These are phyloP conservation scores for Erysimum cheiranthoides DNA, from an alignment of 345 rosid genomes.

Conservation along the genomic window DNA sequence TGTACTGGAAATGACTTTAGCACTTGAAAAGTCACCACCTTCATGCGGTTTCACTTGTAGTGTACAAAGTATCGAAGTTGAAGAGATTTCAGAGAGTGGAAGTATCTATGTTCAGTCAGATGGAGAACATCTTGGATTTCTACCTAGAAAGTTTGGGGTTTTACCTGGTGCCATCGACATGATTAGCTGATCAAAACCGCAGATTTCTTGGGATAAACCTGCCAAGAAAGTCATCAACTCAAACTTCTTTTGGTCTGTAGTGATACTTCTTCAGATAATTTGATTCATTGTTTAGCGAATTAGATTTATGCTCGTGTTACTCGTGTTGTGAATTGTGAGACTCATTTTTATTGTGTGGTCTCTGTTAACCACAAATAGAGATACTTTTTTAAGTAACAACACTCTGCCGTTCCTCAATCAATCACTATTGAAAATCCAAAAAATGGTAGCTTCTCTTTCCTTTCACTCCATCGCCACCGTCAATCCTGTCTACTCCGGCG, in stretches of 20 bases:
- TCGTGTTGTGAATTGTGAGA: background rate
- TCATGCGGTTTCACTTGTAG: slow-evolving; percentile 49
- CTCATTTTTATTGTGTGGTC: slow-evolving; percentile 37
- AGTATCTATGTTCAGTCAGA: slow-evolving; percentile 86
- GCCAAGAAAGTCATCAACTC: slow-evolving; percentile 1
- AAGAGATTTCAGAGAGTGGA: slow-evolving; percentile 63
- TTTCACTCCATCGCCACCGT: slow-evolving; percentile 44
- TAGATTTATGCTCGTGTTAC: slow-evolving; percentile 26
- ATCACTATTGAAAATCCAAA: slow-evolving; percentile 8
- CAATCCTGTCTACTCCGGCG: slow-evolving; percentile 36
- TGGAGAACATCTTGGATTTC: slow-evolving; percentile 89
- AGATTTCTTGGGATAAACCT: background rate
- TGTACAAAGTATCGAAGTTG: slow-evolving; percentile 73
- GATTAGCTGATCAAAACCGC: slow-evolving; percentile 56
- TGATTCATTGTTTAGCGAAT: slow-evolving; percentile 34
- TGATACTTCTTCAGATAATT: slow-evolving; percentile 22
- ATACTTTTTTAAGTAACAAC: background rate
- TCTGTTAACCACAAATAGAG: slow-evolving; percentile 1
- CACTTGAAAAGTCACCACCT: background rate
- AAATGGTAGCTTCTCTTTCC: slow-evolving; percentile 57
- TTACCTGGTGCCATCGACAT: slow-evolving; percentile 78
- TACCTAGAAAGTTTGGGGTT: slow-evolving; percentile 75
- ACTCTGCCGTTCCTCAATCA: background rate
- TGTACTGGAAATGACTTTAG: background rate
- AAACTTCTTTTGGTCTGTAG: slow-evolving; percentile 1